Evolutionary conservation across 495 filamentous ascomycete species (phyloP).

Genomic region (Penicillium nucicola): DNA sequence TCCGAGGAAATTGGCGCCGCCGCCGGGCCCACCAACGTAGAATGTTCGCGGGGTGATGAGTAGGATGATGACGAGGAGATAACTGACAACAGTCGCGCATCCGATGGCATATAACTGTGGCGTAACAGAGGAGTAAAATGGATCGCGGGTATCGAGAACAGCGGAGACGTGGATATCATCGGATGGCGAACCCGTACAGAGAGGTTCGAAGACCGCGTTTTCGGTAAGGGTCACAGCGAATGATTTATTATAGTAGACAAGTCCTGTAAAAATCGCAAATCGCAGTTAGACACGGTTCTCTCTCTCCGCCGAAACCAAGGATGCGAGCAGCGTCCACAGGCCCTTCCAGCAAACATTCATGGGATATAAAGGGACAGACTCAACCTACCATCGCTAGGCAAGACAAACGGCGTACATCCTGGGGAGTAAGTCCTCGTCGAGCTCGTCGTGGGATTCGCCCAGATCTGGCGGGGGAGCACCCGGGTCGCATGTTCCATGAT

Average conservation of each 20-base stretch:
- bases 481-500: slow-evolving; percentile 39
- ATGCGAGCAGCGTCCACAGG: neutral
- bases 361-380: neutral
- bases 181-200: slow-evolving; percentile 47
- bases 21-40: slow-evolving; percentile 70
- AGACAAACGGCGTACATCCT: slow-evolving; percentile 59
- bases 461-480: slow-evolving; percentile 49
- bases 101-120: slow-evolving; percentile 91
- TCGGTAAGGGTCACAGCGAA: slow-evolving; percentile 57
- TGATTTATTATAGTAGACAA: slow-evolving; percentile 56
- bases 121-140: slow-evolving; percentile 88
- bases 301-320: neutral
- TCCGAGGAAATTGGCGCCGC: slow-evolving; percentile 68
- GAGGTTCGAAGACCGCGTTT: slow-evolving; percentile 60
- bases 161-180: slow-evolving; percentile 32
- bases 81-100: slow-evolving; percentile 85
- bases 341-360: neutral
- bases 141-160: slow-evolving; percentile 65
- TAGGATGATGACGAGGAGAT: slow-evolving; percentile 91
- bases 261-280: slow-evolving; percentile 30
- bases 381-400: slow-evolving; percentile 52
- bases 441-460: slow-evolving; percentile 47
- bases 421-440: slow-evolving; percentile 33
- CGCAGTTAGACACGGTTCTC: neutral
- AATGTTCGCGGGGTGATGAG: slow-evolving; percentile 89